Conservation (phyloP, 2,329 filamentous ascomycete species). For the Berkeleyomyces rouxiae region DNA sequence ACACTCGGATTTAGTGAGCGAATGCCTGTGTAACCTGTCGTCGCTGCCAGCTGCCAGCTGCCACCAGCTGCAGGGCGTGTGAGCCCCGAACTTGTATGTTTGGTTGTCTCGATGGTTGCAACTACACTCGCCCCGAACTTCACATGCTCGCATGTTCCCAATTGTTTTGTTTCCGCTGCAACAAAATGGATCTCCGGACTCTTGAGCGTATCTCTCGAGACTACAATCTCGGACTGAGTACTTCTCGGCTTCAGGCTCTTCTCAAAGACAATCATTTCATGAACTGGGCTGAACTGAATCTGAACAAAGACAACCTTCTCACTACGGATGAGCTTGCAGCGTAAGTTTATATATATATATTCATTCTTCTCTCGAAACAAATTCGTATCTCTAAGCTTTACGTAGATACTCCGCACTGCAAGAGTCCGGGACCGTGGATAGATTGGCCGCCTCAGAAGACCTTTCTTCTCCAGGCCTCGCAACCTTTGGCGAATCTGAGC, state of each 20-base stretch:
- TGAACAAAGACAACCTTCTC: slow-evolving; percentile 35
- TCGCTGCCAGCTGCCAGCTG: neutral
- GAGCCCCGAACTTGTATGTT: neutral
- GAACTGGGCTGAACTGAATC: slow-evolving; percentile 33
- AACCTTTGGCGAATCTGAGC: slow-evolving; percentile 37
- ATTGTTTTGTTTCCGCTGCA: too few species aligned
- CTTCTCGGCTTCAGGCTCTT: slow-evolving; percentile 22
- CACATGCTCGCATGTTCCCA: too few species aligned
- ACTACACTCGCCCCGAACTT: too few species aligned
- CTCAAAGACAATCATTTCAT: slow-evolving; percentile 21
- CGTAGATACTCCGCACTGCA: slow-evolving; percentile 34
- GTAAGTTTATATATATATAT: slow-evolving; percentile 23
- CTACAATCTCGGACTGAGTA: slow-evolving; percentile 22
- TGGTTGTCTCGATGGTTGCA: too few species aligned
- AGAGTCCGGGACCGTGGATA: slow-evolving; percentile 31
- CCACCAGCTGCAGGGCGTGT: neutral
- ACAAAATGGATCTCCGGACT: neutral
- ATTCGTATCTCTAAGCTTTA: neutral
- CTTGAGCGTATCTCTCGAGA: slow-evolving; percentile 9
- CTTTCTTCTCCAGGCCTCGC: slow-evolving; percentile 29
- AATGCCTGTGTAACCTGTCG: neutral
- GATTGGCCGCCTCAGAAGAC: slow-evolving; percentile 29
- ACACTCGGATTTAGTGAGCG: too few species aligned
- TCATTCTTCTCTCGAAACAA: neutral
- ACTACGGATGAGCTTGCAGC: slow-evolving; percentile 36